Conservation (phyloP, 208 protist genomes). For the Trypanosoma grayi region DNA sequence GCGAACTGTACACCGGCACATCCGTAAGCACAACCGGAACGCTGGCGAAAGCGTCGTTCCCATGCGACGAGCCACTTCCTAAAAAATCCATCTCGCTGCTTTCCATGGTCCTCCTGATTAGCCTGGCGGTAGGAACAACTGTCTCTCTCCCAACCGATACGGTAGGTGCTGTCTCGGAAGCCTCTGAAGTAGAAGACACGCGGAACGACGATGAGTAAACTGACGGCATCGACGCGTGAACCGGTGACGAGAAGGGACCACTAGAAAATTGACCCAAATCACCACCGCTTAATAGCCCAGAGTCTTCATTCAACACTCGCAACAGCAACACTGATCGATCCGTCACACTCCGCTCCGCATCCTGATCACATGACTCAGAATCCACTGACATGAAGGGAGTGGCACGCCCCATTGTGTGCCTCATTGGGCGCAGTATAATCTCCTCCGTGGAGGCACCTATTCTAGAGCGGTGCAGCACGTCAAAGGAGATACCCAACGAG, state of each 20-base stretch:
- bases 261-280: no score
- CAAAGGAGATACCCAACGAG: conserved; percentile 37
- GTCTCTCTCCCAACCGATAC: no score
- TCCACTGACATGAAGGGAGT: background rate
- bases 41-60: background rate
- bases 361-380: background rate
- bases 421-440: conserved; percentile 28
- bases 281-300: no score
- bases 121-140: no score
- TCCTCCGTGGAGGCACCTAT: conserved; percentile 5
- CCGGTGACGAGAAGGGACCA: background rate
- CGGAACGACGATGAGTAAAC: no score
- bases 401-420: conserved; percentile 14
- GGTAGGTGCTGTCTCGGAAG: no score
- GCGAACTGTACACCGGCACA: conserved; percentile 19
- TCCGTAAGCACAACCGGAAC: background rate
- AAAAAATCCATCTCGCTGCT: background rate
- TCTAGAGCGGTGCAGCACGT: conserved; percentile 24
- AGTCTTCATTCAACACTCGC: background rate
- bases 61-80: background rate
- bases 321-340: background rate
- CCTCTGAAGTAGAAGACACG: no score
- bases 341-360: background rate
- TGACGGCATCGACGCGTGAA: background rate
- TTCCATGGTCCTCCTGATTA: background rate